Evolutionary conservation across 306 rosid genomes (phyloP).

Genomic region (Rubus parviflorus): DNA sequence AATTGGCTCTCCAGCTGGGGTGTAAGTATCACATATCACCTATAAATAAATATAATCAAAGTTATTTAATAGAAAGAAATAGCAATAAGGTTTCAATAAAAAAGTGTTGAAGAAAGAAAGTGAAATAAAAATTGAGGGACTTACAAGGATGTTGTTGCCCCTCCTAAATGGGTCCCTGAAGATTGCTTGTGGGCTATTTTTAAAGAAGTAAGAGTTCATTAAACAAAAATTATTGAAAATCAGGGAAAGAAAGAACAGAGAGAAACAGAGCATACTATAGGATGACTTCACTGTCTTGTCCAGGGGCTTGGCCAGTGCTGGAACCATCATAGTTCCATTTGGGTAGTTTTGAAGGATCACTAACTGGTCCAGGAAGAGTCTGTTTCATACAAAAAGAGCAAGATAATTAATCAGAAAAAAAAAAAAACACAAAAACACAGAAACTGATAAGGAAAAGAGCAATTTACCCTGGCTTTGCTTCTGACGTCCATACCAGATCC

Average conservation of each 20-base stretch:
- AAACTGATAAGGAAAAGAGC: neutral
- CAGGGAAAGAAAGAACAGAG: neutral
- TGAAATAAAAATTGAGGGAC: neutral
- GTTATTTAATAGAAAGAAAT: neutral
- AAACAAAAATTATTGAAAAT: neutral
- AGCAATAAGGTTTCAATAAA: neutral
- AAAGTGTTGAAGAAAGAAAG: neutral
- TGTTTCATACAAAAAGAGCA: conserved; percentile 1
- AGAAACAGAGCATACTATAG: conserved; percentile 39
- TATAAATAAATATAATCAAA: neutral
- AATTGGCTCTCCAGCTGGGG: conserved; percentile 66
- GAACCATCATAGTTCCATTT: conserved; percentile 71
- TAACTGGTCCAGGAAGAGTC: conserved; percentile 60
- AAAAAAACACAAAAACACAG: neutral
- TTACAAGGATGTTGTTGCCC: conserved; percentile 61
- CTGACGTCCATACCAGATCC: conserved; percentile 72
- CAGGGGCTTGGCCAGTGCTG: conserved; percentile 73
- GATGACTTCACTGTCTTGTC: conserved; percentile 70
- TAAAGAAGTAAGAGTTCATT: neutral
- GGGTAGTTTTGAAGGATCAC: conserved; percentile 64
- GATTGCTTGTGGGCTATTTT: conserved; percentile 59
- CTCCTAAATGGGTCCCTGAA: conserved; percentile 69
- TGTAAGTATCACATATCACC: conserved; percentile 55
- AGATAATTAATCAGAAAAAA: neutral
- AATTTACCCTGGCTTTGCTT: conserved; percentile 66